Evolutionary conservation across 257 asterid genomes (phyloP).

Genomic region (Sherardia arvensis): DNA sequence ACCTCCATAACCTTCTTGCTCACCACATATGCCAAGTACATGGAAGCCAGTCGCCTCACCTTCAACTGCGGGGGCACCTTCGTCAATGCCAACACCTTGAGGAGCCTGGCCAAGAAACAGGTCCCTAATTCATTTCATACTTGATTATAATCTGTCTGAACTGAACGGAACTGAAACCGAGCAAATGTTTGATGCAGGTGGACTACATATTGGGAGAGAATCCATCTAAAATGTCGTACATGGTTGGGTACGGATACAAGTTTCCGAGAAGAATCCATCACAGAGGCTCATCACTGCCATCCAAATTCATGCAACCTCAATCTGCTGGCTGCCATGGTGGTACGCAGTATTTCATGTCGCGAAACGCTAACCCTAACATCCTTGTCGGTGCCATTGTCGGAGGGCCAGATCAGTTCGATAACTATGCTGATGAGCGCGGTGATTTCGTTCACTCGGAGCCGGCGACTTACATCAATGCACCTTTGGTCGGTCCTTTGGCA

Average conservation of each 20-base stretch:
- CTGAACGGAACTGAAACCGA: too few relatives aligned
- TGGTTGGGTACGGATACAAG: slow-evolving; percentile 70
- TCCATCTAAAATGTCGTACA: slow-evolving; percentile 72
- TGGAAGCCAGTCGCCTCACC: slow-evolving; percentile 43
- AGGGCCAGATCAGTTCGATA: slow-evolving; percentile 74
- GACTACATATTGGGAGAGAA: slow-evolving; percentile 76
- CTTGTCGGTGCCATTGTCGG: slow-evolving; percentile 69
- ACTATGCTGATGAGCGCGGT: slow-evolving; percentile 56
- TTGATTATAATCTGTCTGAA: too few relatives aligned
- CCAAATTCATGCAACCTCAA: slow-evolving; percentile 31
- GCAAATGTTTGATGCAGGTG: slow-evolving; percentile 27
- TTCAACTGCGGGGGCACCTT: slow-evolving; percentile 46
- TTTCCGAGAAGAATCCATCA: slow-evolving; percentile 71
- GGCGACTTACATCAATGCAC: slow-evolving; percentile 80
- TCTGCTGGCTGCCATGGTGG: slow-evolving; percentile 56
- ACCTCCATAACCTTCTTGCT: slow-evolving; percentile 66
- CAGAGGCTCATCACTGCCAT: slow-evolving; percentile 75
- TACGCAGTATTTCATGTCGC: slow-evolving; percentile 40
- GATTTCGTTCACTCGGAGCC: slow-evolving; percentile 78
- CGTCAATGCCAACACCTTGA: slow-evolving; percentile 31
- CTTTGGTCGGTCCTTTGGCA: slow-evolving; percentile 74
- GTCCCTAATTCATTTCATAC: slow-evolving; percentile 20
- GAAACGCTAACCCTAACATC: slow-evolving; percentile 52
- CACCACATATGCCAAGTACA: slow-evolving; percentile 75
- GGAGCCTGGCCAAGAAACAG: slow-evolving; percentile 45